Base-by-base conservation (phyloP, 2,329 filamentous ascomycete species). In the Mycocentrospora acerina region DNA sequence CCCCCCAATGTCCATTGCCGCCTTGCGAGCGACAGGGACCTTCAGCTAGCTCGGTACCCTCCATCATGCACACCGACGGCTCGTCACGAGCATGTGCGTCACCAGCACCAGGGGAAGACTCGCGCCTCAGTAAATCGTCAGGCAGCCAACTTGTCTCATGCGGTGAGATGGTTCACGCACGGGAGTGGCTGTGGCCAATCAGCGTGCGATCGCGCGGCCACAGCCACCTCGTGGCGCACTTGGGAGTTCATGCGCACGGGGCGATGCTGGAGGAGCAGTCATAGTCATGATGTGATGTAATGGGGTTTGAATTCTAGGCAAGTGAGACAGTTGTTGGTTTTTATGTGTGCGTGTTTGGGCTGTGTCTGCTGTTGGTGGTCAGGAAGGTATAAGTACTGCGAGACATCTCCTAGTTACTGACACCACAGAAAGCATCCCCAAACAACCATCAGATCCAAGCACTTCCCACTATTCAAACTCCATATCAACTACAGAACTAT, bases 141-240 rank as follows among this genome's bases (percentile, higher is more conserved):
- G 35, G 39, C 39, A 42, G 4, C 32, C 40, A 32, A 30, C 35
- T 14, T 36, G 45, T 42, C n/a, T 43, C 39, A 38, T 37, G 35
- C 35, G 38, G 34, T 27, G 14, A 28, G 30, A 24, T 42, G 40
- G 34, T 35, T 33, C 26, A 15, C 27, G 28, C 35, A 19, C 24
- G 19, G 19, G 8, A 26, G 30, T 14, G 17, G 7, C 2, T 13
- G 15, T 25, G 13, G 26, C 43, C 43, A 46, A 46, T 46, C 26
- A 46, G 19, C 11, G 14, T 5, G 16, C 16, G 13, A 3, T 4
- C 13, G 7, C 2, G 3, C 16, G 18, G 22, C 35, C 31, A 22
- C 43, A 46, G 43, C 43, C 43, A 39, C n/a, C n/a, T n/a, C n/a
- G n/a, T n/a, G n/a, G n/a, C n/a, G n/a, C 39, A 14, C 29, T n/a